phyloP scores from a whole-genome alignment of 345 rosid genomes.

The Conringia planisiliqua region DNA sequence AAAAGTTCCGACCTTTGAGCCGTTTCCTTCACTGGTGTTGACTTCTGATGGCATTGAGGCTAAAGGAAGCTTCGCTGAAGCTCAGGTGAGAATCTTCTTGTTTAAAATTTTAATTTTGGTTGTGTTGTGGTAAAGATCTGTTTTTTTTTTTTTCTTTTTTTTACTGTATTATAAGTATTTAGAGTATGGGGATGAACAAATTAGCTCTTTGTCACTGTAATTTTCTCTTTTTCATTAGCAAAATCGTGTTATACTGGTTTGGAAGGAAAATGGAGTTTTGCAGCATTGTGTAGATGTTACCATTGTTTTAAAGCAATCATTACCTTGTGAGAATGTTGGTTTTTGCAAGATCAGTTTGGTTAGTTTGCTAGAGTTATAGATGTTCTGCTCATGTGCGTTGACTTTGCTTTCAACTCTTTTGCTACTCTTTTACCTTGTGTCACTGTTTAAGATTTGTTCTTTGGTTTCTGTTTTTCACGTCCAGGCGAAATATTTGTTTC shows the following conservation, averaged over 20 bases:
- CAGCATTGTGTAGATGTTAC: background rate
- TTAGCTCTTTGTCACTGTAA: background rate
- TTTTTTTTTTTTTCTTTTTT: background rate
- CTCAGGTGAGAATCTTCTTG: conserved; percentile 54
- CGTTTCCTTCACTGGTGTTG: conserved; percentile 74
- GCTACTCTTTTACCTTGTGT: background rate
- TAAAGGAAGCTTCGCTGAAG: conserved; percentile 86
- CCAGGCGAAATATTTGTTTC: conserved; percentile 80
- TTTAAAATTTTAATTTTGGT: background rate
- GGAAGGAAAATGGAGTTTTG: background rate
- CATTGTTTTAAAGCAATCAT: background rate
- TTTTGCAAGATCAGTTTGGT: background rate
- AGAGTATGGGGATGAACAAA: background rate
- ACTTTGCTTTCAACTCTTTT: background rate
- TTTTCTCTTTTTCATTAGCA: background rate
- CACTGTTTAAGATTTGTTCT: background rate
- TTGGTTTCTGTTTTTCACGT: conserved; percentile 8
- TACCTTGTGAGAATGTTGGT: too few relatives aligned
- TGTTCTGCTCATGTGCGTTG: background rate
- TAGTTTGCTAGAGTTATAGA: background rate
- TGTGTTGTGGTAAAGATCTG: background rate
- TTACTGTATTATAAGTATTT: background rate
- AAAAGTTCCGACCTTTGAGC: conserved; percentile 50
- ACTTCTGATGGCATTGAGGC: conserved; percentile 62
- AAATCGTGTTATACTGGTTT: background rate